phyloP scores from a whole-genome alignment of 163 green algal genomes.

The Scenedesmus sp. region DNA sequence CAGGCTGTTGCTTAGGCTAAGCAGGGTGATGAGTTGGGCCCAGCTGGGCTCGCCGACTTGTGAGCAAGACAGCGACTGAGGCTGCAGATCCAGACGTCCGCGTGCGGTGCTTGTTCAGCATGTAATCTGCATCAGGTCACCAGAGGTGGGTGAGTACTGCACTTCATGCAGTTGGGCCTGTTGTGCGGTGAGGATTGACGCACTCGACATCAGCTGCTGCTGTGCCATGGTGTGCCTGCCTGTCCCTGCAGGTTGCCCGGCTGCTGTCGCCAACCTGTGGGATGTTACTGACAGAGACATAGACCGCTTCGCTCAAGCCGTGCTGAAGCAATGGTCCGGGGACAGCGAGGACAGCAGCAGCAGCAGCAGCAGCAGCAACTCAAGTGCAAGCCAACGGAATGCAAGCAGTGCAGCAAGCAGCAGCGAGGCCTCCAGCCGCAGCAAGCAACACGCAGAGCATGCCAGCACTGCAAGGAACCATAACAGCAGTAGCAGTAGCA shows the following conservation, averaged over 20 bases:
- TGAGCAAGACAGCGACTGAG: neutral
- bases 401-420: neutral
- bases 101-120: too few species aligned
- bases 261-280: conserved; percentile 95
- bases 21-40: too few species aligned
- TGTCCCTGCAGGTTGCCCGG: conserved; percentile 80
- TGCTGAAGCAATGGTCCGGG: conserved; percentile 76
- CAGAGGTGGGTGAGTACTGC: too few species aligned
- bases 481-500: neutral
- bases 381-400: neutral
- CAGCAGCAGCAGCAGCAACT: conserved; percentile 22
- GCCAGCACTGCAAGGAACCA: neutral
- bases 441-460: neutral
- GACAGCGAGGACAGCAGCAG: neutral
- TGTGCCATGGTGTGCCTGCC: neutral
- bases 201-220: neutral
- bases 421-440: neutral
- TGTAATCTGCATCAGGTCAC: too few species aligned
- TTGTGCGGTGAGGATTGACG: neutral
- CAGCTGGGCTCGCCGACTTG: too few species aligned
- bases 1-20: too few species aligned
- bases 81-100: too few species aligned
- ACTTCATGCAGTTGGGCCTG: too few species aligned
- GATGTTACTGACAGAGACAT: conserved; percentile 93
- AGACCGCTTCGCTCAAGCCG: conserved; percentile 44